These are phyloP conservation scores for Polytolypa hystricis DNA, from an alignment of 2,329 filamentous ascomycete genomes.

Conservation along the genomic window DNA sequence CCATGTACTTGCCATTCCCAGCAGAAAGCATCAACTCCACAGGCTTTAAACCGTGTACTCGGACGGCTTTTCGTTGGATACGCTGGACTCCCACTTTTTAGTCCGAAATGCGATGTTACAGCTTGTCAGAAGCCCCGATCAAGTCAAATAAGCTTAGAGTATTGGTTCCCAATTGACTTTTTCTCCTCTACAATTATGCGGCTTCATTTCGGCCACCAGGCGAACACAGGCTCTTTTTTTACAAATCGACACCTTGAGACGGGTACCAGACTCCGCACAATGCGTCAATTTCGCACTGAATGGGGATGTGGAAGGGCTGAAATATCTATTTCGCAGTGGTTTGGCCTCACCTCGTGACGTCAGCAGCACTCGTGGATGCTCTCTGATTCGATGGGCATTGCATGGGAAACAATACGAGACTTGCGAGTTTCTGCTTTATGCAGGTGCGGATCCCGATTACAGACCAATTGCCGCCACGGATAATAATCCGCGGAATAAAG, in stretches of 20 bases:
- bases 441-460: constrained; percentile 23
- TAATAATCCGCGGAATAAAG: constrained; percentile 18
- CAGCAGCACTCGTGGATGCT: constrained; percentile 22
- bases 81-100: constrained; percentile 19
- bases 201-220: constrained; percentile 16
- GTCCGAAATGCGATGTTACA: constrained; percentile 15
- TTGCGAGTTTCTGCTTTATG: constrained; percentile 19
- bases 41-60: constrained; percentile 14
- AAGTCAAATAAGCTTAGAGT: constrained; percentile 19
- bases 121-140: constrained; percentile 15
- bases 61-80: constrained; percentile 20
- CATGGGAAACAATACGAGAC: constrained; percentile 24
- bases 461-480: constrained; percentile 15
- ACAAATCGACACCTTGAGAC: constrained; percentile 19
- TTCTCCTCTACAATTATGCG: constrained; percentile 21
- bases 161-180: constrained; percentile 23
- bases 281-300: constrained; percentile 21
- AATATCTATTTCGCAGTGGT: constrained; percentile 20
- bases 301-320: constrained; percentile 23
- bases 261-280: constrained; percentile 20
- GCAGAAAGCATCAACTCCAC: constrained; percentile 14
- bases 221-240: constrained; percentile 13
- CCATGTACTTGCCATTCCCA: constrained; percentile 15
- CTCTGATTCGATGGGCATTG: constrained; percentile 24
- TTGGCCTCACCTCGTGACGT: constrained; percentile 24